phyloP scores from a whole-genome alignment of 768 basidiomycete genomes.

The Coprinopsis strossmayeri region DNA sequence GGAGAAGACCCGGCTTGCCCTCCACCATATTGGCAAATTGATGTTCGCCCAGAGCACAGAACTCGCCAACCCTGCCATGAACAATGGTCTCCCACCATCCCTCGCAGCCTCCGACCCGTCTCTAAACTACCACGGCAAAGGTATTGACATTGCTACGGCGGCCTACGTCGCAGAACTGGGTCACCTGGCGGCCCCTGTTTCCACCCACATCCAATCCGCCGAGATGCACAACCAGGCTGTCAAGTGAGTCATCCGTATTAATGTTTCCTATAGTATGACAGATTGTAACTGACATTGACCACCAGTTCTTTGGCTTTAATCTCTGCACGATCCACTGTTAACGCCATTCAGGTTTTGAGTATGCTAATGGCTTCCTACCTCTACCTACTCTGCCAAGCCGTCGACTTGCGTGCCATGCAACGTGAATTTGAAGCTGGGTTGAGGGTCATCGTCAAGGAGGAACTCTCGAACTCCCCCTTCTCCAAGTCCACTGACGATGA shows the following conservation, averaged over 20 bases:
- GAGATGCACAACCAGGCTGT: conserved; percentile 85
- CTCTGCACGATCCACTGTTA: conserved; percentile 68
- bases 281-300: conserved; percentile 2
- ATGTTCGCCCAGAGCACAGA: conserved; percentile 69
- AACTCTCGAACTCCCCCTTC: conserved; percentile 41
- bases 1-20: conserved; percentile 77
- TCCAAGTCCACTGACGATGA: conserved; percentile 20
- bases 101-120: conserved; percentile 70
- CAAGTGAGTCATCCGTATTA: conserved; percentile 54
- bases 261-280: neutral
- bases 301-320: conserved; percentile 57
- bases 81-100: conserved; percentile 70
- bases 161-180: conserved; percentile 77
- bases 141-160: conserved; percentile 75
- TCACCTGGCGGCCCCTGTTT: conserved; percentile 70
- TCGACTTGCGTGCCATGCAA: conserved; percentile 75
- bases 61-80: conserved; percentile 74
- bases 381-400: conserved; percentile 69
- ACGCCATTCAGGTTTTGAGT: conserved; percentile 61
- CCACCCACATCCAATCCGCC: conserved; percentile 75
- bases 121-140: conserved; percentile 73
- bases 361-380: conserved; percentile 67
- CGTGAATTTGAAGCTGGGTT: conserved; percentile 48
- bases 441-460: conserved; percentile 39
- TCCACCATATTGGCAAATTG: conserved; percentile 67